Evolutionary conservation across 2,329 filamentous ascomycete genomes (phyloP).

Genomic region (Colletotrichum truncatum): DNA sequence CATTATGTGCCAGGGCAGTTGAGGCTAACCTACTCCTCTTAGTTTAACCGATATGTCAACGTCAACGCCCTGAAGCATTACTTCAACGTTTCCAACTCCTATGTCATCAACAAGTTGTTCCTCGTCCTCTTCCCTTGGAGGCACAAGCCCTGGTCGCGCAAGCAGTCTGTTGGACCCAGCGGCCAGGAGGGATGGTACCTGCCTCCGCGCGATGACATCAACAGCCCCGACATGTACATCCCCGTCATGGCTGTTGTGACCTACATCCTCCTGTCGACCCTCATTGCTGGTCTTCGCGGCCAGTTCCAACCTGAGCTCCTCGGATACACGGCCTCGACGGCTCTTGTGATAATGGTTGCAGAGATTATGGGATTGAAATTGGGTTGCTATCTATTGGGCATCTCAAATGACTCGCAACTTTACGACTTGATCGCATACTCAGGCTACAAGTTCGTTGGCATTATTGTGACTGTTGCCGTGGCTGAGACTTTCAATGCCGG

Average conservation of each 20-base stretch:
- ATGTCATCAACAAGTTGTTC: conserved; percentile 92
- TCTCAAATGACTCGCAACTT: conserved; percentile 92
- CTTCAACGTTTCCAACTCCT: conserved; percentile 98
- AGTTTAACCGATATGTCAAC: conserved; percentile 81
- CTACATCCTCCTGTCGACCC: conserved; percentile 92
- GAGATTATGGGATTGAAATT: conserved; percentile 93
- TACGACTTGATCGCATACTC: conserved; percentile 95
- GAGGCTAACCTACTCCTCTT: conserved; percentile 30
- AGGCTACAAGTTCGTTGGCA: conserved; percentile 98
- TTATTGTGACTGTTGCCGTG: conserved; percentile 87
- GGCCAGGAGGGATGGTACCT: conserved; percentile 82
- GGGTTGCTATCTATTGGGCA: conserved; percentile 91
- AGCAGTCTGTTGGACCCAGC: conserved; percentile 77
- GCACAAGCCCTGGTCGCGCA: conserved; percentile 96
- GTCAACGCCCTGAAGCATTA: conserved; percentile 96
- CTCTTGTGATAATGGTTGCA: conserved; percentile 82
- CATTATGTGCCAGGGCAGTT: background rate
- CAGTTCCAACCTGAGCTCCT: conserved; percentile 95
- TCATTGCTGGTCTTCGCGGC: conserved; percentile 88
- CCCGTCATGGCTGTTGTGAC: conserved; percentile 98
- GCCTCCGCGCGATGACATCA: conserved; percentile 93
- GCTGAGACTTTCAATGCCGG: conserved; percentile 82
- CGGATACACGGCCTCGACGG: conserved; percentile 86
- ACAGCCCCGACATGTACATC: conserved; percentile 99
- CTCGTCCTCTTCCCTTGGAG: conserved; percentile 97